Evolutionary conservation across 2,329 filamentous ascomycete genomes (phyloP).

Genomic region (Diatrype stigma): DNA sequence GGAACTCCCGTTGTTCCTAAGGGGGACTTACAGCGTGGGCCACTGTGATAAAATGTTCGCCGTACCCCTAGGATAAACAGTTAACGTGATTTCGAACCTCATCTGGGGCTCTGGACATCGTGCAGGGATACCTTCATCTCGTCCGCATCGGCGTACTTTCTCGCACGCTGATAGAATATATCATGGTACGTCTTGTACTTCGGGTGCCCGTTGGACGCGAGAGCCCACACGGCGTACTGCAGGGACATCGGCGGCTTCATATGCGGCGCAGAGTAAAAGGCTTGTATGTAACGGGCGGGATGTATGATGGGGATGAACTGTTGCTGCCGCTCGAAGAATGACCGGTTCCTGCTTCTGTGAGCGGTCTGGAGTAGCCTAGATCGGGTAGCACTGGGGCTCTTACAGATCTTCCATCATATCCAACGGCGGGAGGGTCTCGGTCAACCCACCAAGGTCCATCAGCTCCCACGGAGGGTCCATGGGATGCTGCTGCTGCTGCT

Average conservation of each 20-base stretch:
- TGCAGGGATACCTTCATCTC: conserved; percentile 63
- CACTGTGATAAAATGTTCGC: conserved; percentile 76
- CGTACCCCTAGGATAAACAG: conserved; percentile 50
- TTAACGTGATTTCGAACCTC: not conserved
- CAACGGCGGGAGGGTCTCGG: conserved; percentile 73
- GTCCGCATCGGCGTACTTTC: conserved; percentile 78
- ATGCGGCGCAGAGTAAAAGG: conserved; percentile 67
- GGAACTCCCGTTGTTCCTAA: not conserved
- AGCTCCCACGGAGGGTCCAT: conserved; percentile 44
- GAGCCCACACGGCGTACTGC: conserved; percentile 87
- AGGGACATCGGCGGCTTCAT: conserved; percentile 78
- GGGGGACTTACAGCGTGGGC: conserved; percentile 50
- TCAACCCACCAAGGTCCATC: conserved; percentile 68
- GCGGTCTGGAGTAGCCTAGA: conserved; percentile 6
- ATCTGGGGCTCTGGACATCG: not conserved
- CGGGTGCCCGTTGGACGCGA: conserved; percentile 66
- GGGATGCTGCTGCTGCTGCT: not conserved
- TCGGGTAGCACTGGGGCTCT: conserved; percentile 19
- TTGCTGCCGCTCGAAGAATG: conserved; percentile 75
- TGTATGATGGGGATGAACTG: conserved; percentile 74
- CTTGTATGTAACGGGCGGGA: conserved; percentile 66
- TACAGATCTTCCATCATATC: conserved; percentile 82
- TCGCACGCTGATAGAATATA: conserved; percentile 75
- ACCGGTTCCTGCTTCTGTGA: conserved; percentile 50
- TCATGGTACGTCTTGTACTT: conserved; percentile 70